These are phyloP conservation scores for Aureobasidium subglaciale DNA, from an alignment of 2,329 filamentous ascomycete genomes.

Conservation along the genomic window DNA sequence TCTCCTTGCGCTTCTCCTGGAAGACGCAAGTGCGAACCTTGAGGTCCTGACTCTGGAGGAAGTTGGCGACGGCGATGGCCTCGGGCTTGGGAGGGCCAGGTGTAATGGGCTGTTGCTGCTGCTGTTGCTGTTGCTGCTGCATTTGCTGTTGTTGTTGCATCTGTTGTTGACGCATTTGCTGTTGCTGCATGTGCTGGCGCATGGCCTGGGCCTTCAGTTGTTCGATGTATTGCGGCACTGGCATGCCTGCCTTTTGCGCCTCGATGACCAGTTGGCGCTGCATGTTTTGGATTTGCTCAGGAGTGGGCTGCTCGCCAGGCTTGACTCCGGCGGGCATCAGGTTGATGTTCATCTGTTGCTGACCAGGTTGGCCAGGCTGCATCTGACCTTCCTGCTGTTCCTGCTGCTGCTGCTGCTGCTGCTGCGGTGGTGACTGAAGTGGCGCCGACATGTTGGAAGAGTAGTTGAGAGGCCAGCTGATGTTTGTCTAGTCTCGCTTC, in stretches of 20 bases:
- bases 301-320: conserved; percentile 55
- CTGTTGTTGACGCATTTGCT: conserved; percentile 33
- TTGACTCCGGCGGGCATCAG: conserved; percentile 16
- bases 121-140: conserved; percentile 30
- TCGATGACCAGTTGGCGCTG: conserved; percentile 76
- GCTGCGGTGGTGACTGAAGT: conserved; percentile 11
- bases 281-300: conserved; percentile 79
- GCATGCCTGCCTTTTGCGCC: conserved; percentile 76
- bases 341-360: conserved; percentile 7
- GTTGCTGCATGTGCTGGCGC: conserved; percentile 47
- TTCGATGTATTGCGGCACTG: conserved; percentile 73
- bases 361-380: neutral
- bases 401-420: conserved; percentile 10
- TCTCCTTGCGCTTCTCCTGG: conserved; percentile 93
- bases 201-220: conserved; percentile 47
- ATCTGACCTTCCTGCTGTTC: conserved; percentile 5
- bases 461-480: no score
- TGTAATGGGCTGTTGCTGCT: conserved; percentile 56
- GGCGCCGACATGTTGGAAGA: conserved; percentile 19
- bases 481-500: no score
- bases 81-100: conserved; percentile 81
- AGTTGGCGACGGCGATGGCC: conserved; percentile 82
- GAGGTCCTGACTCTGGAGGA: conserved; percentile 73
- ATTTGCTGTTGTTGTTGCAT: conserved; percentile 21
- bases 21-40: conserved; percentile 89